Base-by-base conservation (phyloP, 2,329 filamentous ascomycete species). In the Ophiostoma fasciatum region DNA sequence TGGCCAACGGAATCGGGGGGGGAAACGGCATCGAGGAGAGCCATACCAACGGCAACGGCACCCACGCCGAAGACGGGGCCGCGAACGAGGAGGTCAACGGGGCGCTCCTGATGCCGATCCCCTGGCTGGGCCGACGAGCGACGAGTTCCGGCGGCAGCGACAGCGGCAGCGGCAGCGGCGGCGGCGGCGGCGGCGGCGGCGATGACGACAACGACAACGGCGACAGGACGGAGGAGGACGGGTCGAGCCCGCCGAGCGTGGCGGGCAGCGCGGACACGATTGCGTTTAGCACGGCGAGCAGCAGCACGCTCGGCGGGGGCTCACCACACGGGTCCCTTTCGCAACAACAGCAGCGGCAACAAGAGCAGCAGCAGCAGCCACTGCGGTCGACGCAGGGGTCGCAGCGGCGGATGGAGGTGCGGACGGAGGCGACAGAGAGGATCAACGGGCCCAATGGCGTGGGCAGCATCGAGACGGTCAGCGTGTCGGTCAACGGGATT, bases 101-200 rank as follows among this genome's bases (percentile, higher is more conserved):
- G 7, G 90, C 90, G 0, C 64, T 94, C 14, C 64, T 98, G 33
- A 96, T 88, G 1, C 90, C 88, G 1, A 96, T 98, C 39, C 82
- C 87, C 0, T 98, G 90, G 90, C 62, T 96, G 34, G 46, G 54
- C 15, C 65, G 58, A 28, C 31, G 9, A 52, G 34, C 34, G 39
- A 37, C 22, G 37, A 23, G 22, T 11, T 4, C 22, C 9, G 22
- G 9, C 22, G 22, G 22, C 5, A 23, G 22, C 22, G 22, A 10
- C 5, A 23, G 22, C 22, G 28, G 31, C 40, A 40, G 28, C 38
- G 31, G 22, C 17, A 23, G 22, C 39, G 31, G 18, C 10, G 23
- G 11, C 35, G 31, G 21, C 46, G 44, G 27, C 35, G 31, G 21
- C 46, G 44, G 27, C 43, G n/a, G 14, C 27, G 25, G 25, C 25